phyloP scores from a whole-genome alignment of 805 yeast genomes.

The Phaffomyces opuntiae region DNA sequence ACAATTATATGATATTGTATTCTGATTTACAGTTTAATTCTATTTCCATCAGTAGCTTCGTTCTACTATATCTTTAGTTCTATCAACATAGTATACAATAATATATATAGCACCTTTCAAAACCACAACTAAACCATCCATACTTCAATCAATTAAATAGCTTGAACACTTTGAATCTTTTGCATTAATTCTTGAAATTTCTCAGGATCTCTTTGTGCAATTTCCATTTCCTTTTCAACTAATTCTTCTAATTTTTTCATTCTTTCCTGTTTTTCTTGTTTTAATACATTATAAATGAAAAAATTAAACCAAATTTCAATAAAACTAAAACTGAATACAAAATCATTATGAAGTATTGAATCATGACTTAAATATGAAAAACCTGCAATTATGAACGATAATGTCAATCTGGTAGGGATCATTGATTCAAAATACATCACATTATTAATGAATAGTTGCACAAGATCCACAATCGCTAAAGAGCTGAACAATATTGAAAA shows the following conservation, averaged over 20 bases:
- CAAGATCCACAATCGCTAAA: conserved; percentile 44
- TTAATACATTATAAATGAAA: conserved; percentile 50
- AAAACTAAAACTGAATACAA: conserved; percentile 49
- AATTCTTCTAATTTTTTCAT: conserved; percentile 37
- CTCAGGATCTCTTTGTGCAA: conserved; percentile 12
- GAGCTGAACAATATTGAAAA: conserved; percentile 39
- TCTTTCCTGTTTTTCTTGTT: conserved; percentile 46
- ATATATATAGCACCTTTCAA: no score
- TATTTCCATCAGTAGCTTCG: no score
- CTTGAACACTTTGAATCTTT: conserved; percentile 10
- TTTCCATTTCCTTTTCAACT: conserved; percentile 13
- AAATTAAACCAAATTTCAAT: conserved; percentile 67
- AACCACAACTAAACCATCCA: no score
- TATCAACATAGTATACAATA: no score
- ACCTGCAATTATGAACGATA: conserved; percentile 43
- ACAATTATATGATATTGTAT: no score
- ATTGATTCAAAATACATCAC: conserved; percentile 47
- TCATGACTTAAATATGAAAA: conserved; percentile 41
- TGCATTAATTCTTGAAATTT: conserved; percentile 11
- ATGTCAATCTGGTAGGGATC: conserved; percentile 49
- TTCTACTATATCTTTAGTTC: no score
- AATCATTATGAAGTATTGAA: conserved; percentile 47
- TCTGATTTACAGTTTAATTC: no score
- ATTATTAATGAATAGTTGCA: conserved; percentile 47
- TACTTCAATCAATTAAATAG: conserved; percentile 2